Percentiles rank a stretch among this genome's conserved stretches.
Conservation (phyloP, 345 rosid species). For the Zanthoxylum bungeanum region DNA sequence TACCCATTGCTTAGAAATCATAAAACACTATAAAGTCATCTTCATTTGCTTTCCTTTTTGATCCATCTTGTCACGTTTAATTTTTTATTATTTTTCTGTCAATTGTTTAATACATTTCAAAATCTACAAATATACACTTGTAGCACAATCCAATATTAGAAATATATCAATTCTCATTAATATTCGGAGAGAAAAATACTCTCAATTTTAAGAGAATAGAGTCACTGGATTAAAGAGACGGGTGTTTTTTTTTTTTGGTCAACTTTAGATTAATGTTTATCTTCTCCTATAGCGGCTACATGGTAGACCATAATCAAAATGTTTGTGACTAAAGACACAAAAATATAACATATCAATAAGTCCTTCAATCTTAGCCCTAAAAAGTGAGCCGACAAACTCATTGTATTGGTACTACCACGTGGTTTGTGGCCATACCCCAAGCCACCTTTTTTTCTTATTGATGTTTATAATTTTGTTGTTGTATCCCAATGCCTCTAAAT, state of each 20-base stretch:
- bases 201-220: no score
- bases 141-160: no score
- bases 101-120: no score
- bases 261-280: conserved; percentile 27
- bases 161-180: no score
- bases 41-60: conserved; percentile 12
- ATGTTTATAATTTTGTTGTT: conserved; percentile 2
- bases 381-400: no score
- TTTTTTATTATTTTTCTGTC: background rate
- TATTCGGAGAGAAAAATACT: no score
- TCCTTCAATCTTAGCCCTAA: conserved; percentile 30
- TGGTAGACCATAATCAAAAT: conserved; percentile 38
- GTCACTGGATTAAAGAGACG: no score
- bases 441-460: conserved; percentile 25
- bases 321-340: conserved; percentile 25
- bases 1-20: conserved; percentile 22
- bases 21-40: conserved; percentile 6
- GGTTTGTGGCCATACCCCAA: conserved; percentile 35
- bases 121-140: no score
- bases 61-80: conserved; percentile 34
- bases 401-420: conserved; percentile 38
- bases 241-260: background rate
- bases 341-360: conserved; percentile 21
- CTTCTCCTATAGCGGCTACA: conserved; percentile 23
- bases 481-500: background rate